Base-by-base conservation (phyloP, 2,329 filamentous ascomycete species). In the Paramyrothecium roridum region DNA sequence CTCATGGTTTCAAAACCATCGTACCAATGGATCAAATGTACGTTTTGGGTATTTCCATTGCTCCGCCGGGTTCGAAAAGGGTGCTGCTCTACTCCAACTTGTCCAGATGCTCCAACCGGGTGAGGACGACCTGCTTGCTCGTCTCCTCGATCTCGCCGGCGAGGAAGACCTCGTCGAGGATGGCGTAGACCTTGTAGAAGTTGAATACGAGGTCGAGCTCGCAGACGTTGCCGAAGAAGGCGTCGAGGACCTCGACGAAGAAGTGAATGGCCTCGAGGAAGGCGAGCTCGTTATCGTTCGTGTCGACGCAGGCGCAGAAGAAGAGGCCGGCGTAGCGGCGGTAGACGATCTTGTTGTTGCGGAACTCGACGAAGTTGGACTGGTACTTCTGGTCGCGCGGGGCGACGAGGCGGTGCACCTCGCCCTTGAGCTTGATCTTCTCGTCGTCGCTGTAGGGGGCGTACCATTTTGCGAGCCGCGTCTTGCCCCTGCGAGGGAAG, bases 301-400 rank as follows among this genome's bases (percentile, higher is more conserved):
- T 96, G 76, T 99, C 95, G 70, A 99, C 95, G 75, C 95, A 98
- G 53, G 93, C 96, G 80, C 95, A 99, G 80, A 99, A 99, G 84
- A 99, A 99, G 56, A 99, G 86, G 1, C 95, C 95, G 0, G 95
- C 95, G 76, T 99, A 99, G 59, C 95, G 90, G 48, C 96, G 89
- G 79, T 99, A 99, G 53, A 99, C 91, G 66, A 99, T 90, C 79
- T 97, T 98, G 71, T 93, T 92, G 76, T 92, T 90, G 63, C 91
- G 89, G 78, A 89, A 88, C 77, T 99, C 95, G 81, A 99, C 95
- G 69, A 99, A 99, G 79, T 99, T 99, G 77, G 92, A 96, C 74
- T 99, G 95, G 80, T 99, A 96, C 73, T 99, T 99, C 72, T 99
- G 95, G 76, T 99, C 95, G 70, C 95, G 90, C 8, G 95, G 95